Conservation (phyloP, 768 basidiomycete species). For the Suillus alpinus region DNA sequence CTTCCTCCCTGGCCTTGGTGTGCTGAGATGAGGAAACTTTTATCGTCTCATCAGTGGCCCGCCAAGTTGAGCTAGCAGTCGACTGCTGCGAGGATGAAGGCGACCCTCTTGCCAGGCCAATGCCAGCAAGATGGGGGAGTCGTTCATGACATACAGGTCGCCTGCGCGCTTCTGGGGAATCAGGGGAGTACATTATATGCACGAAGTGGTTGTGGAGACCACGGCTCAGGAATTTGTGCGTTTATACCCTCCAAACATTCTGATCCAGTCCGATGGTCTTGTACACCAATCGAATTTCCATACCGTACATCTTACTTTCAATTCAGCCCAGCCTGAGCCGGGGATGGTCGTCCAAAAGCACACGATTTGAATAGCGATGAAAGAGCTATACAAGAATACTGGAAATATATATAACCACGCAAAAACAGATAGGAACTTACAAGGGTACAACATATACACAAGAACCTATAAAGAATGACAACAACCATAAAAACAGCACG, state of each 20-base stretch:
- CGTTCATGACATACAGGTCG: neutral
- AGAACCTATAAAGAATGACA: conserved; percentile 15
- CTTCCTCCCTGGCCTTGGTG: neutral
- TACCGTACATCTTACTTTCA: neutral
- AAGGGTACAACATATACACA: conserved; percentile 18
- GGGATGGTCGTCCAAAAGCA: neutral
- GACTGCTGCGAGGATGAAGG: neutral
- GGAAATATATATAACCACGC: conserved; percentile 1
- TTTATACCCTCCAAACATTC: neutral
- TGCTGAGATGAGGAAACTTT: neutral
- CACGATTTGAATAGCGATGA: conserved; percentile 1
- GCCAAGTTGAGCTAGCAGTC: neutral
- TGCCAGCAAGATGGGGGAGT: conserved; percentile 1
- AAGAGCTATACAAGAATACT: conserved; percentile 3
- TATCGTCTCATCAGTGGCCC: neutral
- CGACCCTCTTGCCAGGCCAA: neutral
- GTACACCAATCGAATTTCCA: neutral
- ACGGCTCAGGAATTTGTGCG: neutral
- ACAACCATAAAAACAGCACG: conserved; percentile 5
- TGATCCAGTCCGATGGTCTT: neutral
- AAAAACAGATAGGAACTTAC: conserved; percentile 18
- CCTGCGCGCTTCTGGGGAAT: neutral
- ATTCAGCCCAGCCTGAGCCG: neutral
- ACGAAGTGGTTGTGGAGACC: neutral
- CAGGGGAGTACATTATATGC: neutral